phyloP scores from a whole-genome alignment of 2,329 filamentous ascomycete genomes.

The Diaporthe aspalathi region DNA sequence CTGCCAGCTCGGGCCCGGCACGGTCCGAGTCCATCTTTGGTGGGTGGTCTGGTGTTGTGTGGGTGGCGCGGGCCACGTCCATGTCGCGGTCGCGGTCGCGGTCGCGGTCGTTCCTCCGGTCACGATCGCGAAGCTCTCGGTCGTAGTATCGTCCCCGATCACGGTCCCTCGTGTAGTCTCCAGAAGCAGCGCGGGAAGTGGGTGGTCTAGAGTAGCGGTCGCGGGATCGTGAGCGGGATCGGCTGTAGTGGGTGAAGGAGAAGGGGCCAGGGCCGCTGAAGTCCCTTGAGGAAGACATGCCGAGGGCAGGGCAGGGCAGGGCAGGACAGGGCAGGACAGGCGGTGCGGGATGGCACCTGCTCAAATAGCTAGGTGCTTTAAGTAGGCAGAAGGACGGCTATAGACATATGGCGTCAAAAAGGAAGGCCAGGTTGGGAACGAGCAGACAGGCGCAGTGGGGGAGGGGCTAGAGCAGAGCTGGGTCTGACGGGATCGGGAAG shows the following conservation, averaged over 20 bases:
- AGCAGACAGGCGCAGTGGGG: background rate
- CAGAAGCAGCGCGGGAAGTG: background rate
- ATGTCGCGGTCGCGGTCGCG: conserved; percentile 20
- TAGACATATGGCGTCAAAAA: conserved; percentile 25
- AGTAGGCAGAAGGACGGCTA: conserved; percentile 3
- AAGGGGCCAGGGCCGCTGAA: conserved; percentile 18
- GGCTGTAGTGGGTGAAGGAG: conserved; percentile 26
- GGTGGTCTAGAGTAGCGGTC: conserved; percentile 11
- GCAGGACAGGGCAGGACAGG: too few relatives aligned
- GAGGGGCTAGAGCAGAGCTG: background rate
- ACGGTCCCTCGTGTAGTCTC: conserved; percentile 9
- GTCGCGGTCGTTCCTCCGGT: conserved; percentile 24
- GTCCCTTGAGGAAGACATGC: conserved; percentile 30
- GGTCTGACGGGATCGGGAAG: background rate
- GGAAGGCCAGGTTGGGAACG: conserved; percentile 3
- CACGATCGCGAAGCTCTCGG: conserved; percentile 9
- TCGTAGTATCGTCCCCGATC: conserved; percentile 2
- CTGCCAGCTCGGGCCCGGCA: conserved; percentile 32
- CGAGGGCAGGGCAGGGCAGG: too few relatives aligned
- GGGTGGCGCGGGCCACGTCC: conserved; percentile 1
- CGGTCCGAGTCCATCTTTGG: conserved; percentile 27
- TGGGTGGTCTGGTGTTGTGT: background rate
- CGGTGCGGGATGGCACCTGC: conserved; percentile 24
- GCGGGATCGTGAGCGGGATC: conserved; percentile 4
- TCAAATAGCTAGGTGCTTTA: conserved; percentile 11